Conservation (phyloP, 192 early-diverging fungal genomes). For the Coemansia sp. region DNA sequence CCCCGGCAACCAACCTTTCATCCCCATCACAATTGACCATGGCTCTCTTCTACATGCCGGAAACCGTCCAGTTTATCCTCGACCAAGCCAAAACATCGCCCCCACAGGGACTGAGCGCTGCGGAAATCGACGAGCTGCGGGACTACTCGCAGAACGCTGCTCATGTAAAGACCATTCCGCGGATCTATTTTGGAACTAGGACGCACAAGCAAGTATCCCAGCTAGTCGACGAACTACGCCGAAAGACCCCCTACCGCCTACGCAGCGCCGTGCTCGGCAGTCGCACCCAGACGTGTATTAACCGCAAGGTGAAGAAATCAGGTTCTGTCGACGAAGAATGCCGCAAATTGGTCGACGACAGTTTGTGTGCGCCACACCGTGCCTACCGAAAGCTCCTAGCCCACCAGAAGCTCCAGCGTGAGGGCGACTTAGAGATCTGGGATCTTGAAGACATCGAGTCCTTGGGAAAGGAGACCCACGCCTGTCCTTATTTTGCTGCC, state of each 20-base stretch:
- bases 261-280: constrained; percentile 55
- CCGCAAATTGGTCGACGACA: constrained; percentile 28
- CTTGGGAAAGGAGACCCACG: constrained; percentile 29
- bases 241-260: constrained; percentile 57
- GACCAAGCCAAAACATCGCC: background rate
- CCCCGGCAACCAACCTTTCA: background rate
- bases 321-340: constrained; percentile 43
- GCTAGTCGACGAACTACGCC: constrained; percentile 56
- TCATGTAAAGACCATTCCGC: background rate
- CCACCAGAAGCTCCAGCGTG: constrained; percentile 3
- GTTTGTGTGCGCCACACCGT: constrained; percentile 14
- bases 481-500: constrained; percentile 61
- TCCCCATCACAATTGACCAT: background rate
- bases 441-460: constrained; percentile 60
- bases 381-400: background rate
- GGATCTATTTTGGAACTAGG: constrained; percentile 57
- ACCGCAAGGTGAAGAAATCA: constrained; percentile 24
- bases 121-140: constrained; percentile 17
- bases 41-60: background rate
- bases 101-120: constrained; percentile 14
- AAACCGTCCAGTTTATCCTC: constrained; percentile 11
- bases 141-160: background rate
- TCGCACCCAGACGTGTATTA: constrained; percentile 56
- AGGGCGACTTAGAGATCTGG: constrained; percentile 50
- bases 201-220: constrained; percentile 63